phyloP scores from a whole-genome alignment of 2,329 filamentous ascomycete species.

The Penicillium palitans region DNA sequence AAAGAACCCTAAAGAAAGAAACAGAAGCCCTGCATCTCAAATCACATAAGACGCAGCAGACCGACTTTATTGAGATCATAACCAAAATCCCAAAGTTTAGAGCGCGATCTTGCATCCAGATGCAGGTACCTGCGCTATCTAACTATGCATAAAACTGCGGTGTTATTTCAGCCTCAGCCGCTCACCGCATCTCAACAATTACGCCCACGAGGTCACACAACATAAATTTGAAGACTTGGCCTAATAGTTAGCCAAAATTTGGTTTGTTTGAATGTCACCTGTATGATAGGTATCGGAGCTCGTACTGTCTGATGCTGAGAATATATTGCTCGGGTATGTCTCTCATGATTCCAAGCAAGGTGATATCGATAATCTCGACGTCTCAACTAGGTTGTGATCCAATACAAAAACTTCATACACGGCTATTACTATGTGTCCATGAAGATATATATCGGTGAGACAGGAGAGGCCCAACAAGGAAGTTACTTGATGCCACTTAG shows the following conservation, averaged over 20 bases:
- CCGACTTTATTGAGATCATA: constrained; percentile 12
- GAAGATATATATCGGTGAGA: not conserved
- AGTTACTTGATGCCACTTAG: not conserved
- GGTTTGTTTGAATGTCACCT: not conserved
- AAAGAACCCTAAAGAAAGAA: not conserved
- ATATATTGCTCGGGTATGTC: not conserved
- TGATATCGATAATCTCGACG: not conserved
- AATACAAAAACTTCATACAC: not conserved
- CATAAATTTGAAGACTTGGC: not conserved
- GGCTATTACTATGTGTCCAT: not conserved
- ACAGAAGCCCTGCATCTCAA: not conserved
- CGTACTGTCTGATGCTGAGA: not conserved
- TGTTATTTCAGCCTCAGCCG: constrained; percentile 18
- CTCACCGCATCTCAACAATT: constrained; percentile 5
- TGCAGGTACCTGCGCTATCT: constrained; percentile 23
- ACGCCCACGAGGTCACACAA: constrained; percentile 17
- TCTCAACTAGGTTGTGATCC: too few relatives aligned
- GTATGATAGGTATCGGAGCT: not conserved
- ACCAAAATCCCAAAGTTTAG: constrained; percentile 3
- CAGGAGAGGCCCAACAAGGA: not conserved
- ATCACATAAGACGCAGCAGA: constrained; percentile 15
- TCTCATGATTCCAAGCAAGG: not conserved
- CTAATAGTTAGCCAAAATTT: not conserved
- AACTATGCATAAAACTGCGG: constrained; percentile 8
- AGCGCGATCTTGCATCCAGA: constrained; percentile 13